Evolutionary conservation across 2,329 filamentous ascomycete genomes (phyloP).

Genomic region (Venturia effusa): DNA sequence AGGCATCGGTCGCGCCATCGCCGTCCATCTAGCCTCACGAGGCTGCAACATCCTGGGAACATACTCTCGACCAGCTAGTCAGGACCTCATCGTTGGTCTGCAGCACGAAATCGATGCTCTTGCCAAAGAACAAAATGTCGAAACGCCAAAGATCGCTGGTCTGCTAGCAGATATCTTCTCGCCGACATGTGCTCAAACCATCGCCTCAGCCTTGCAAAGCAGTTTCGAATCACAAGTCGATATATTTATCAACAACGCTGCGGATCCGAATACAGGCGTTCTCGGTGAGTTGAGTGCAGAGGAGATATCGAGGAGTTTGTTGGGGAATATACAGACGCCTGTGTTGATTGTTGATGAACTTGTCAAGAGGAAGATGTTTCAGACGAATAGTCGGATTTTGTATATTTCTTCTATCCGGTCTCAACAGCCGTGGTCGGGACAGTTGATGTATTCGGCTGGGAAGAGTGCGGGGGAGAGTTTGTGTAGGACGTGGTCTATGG

Average conservation of each 20-base stretch:
- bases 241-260: slow-evolving; percentile 26
- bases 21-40: slow-evolving; percentile 24
- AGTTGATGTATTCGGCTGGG: slow-evolving; percentile 25
- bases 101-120: slow-evolving; percentile 16
- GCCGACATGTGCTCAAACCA: slow-evolving; percentile 17
- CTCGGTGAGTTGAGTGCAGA: slow-evolving; percentile 20
- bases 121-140: slow-evolving; percentile 15
- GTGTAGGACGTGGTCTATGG: slow-evolving; percentile 27
- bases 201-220: slow-evolving; percentile 18
- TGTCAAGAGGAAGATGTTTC: slow-evolving; percentile 22
- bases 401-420: slow-evolving; percentile 26
- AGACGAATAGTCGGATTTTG: slow-evolving; percentile 24
- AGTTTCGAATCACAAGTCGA: slow-evolving; percentile 20
- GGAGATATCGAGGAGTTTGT: slow-evolving; percentile 22
- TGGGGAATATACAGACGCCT: slow-evolving; percentile 26
- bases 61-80: slow-evolving; percentile 17
- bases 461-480: slow-evolving; percentile 28
- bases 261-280: slow-evolving; percentile 20
- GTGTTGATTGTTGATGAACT: slow-evolving; percentile 27
- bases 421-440: slow-evolving; percentile 23
- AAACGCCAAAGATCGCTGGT: slow-evolving; percentile 17
- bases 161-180: slow-evolving; percentile 23
- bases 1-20: slow-evolving; percentile 14
- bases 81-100: slow-evolving; percentile 17
- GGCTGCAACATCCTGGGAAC: slow-evolving; percentile 25